Conservation (phyloP, 2,329 filamentous ascomycete species). For the Monilinia laxa region DNA sequence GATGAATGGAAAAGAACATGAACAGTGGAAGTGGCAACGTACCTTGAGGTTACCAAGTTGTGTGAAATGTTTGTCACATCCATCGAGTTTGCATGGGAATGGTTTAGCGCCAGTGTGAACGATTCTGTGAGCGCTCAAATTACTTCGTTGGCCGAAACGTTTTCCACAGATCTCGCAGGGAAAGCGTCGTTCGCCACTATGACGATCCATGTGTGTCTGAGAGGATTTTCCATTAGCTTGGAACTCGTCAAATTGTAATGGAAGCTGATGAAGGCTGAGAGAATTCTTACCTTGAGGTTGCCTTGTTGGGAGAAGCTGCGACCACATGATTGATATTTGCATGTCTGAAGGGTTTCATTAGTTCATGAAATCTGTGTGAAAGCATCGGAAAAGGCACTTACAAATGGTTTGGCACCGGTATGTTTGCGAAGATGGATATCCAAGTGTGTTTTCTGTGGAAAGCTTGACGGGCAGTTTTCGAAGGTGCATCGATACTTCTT, state of each 20-base stretch:
- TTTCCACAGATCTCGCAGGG: slow-evolving; percentile 3
- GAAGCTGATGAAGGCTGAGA: background rate
- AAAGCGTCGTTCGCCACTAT: slow-evolving; percentile 15
- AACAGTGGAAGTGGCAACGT: slow-evolving; percentile 32
- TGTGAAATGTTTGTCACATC: slow-evolving; percentile 79
- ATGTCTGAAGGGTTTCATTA: background rate
- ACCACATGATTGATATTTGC: background rate
- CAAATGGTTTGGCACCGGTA: slow-evolving; percentile 86
- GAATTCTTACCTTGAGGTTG: slow-evolving; percentile 10
- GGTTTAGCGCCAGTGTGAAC: slow-evolving; percentile 29
- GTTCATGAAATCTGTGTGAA: background rate
- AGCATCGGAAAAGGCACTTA: slow-evolving; percentile 49
- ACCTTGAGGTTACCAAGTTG: slow-evolving; percentile 90
- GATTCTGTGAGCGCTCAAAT: slow-evolving; percentile 12
- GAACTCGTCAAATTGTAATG: background rate
- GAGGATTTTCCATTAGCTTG: background rate
- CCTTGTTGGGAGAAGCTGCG: slow-evolving; percentile 6
- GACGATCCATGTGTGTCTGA: slow-evolving; percentile 13
- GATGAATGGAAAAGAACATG: background rate
- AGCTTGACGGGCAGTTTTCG: slow-evolving; percentile 74
- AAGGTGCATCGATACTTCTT: slow-evolving; percentile 75
- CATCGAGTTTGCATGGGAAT: slow-evolving; percentile 61
- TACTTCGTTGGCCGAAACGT: slow-evolving; percentile 11
- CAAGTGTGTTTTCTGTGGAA: slow-evolving; percentile 88
- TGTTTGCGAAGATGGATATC: slow-evolving; percentile 87